Conservation (phyloP, 495 filamentous ascomycete genomes). For the Barbatosphaeria neglecta region DNA sequence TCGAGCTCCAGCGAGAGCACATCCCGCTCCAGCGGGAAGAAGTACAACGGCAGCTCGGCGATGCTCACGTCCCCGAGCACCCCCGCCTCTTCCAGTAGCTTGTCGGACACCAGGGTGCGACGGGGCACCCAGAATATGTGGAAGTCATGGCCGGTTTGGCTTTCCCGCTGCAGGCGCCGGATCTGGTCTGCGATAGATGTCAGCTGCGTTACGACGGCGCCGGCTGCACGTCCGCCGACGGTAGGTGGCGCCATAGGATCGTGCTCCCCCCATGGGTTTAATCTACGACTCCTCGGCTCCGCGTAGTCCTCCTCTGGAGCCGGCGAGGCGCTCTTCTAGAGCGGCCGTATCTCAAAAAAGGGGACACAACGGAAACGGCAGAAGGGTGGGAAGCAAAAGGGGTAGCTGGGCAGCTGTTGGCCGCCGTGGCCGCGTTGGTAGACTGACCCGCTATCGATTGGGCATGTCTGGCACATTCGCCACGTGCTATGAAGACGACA, state of each 20-base stretch:
- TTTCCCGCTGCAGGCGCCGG: constrained; percentile 72
- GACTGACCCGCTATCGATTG: constrained; percentile 78
- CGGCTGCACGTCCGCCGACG: neutral
- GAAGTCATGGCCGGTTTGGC: constrained; percentile 84
- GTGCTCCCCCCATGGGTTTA: constrained; percentile 9
- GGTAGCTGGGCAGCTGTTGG: neutral
- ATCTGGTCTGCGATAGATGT: constrained; percentile 62
- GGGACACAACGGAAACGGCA: neutral
- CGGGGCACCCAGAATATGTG: constrained; percentile 88
- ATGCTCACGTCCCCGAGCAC: constrained; percentile 88
- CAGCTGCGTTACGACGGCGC: constrained; percentile 16
- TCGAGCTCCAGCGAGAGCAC: constrained; percentile 84
- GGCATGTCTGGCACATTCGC: constrained; percentile 73
- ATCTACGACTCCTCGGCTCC: constrained; percentile 12
- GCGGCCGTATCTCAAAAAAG: too few species aligned
- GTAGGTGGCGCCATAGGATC: constrained; percentile 6
- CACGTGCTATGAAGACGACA: constrained; percentile 82
- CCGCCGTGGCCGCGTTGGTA: too few species aligned
- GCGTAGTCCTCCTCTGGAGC: constrained; percentile 9
- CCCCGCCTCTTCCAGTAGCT: constrained; percentile 84
- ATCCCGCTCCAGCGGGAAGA: constrained; percentile 85
- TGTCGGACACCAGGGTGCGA: constrained; percentile 81
- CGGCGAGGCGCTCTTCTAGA: neutral
- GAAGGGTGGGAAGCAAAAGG: neutral
- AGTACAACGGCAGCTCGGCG: constrained; percentile 72